Base-by-base conservation (phyloP, 257 asterid genomes). In the Echites panduratus region DNA sequence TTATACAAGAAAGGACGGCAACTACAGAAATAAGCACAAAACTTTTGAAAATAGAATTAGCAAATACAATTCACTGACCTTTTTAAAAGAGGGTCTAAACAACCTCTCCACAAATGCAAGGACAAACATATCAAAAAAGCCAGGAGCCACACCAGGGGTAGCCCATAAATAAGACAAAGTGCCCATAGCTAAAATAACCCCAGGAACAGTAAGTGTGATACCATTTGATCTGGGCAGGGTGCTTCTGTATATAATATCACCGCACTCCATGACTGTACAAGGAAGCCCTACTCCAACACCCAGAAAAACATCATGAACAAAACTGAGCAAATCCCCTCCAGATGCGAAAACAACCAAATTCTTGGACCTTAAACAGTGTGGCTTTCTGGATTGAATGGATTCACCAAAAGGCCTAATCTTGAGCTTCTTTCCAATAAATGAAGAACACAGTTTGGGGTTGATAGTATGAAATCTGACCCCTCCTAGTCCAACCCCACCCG, bases 101-200 rank as follows among this genome's bases (percentile, higher is more conserved):
- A 89, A 16, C 70, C 98, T 89, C 61, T 95, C 98, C 65, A 87
- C 79, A 79, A 88, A 85, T 73, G 97, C 94, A 80, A 95, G 99
- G 74, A 95, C 92, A 85, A 95, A 95, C 99, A 95, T 95, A 73
- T 95, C 99, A 70, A 86, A 95, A 81, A 90, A 92, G 1, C 98
- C 98, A 84, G 97, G 99, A n/a, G 98, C 99, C 32, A 95, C 96
- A 79, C 98, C 99, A 56, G 99, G 99, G 48, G 99, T 92, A 74
- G 98, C 97, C 99, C 99, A 95, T 40, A 95, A 84, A 78, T 92
- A 95, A 52, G 98, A 95, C 62, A 95, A 85, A 58, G 98, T 84
- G 5, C 97, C 89, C 80, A 90, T 16, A 63, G 98, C 98, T 71
- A 95, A 85, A 82, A 95, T 78, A 52, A 82, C 85, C 32, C 99